Conservation (phyloP, 2,329 filamentous ascomycete species). For the Raffaelea deltoideospora region DNA sequence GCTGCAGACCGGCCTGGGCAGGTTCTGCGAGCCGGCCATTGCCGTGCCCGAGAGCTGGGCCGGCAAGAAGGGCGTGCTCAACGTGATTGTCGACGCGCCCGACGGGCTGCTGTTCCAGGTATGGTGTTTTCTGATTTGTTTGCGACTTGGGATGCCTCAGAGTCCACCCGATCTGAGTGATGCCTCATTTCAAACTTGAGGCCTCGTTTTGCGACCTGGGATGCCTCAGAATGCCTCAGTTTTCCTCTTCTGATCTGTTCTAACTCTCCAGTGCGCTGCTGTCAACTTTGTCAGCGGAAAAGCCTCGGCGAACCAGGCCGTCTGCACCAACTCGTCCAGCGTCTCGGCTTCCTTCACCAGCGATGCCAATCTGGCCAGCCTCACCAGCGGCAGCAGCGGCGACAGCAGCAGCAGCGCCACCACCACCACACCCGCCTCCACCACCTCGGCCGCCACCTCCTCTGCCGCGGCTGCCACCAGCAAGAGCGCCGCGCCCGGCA, state of each 20-base stretch:
- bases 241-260: neutral
- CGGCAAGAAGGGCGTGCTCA: constrained; percentile 39
- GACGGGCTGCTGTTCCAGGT: constrained; percentile 46
- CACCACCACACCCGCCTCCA: constrained; percentile 6
- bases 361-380: constrained; percentile 17
- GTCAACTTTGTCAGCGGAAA: constrained; percentile 37
- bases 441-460: neutral
- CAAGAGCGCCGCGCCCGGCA: constrained; percentile 3
- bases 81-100: constrained; percentile 32
- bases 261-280: constrained; percentile 11
- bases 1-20: constrained; percentile 36
- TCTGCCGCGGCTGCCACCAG: constrained; percentile 1
- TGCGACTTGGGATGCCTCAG: neutral
- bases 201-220: no score
- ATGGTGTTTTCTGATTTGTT: constrained; percentile 2
- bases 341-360: constrained; percentile 16
- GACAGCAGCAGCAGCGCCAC: constrained; percentile 8
- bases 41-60: constrained; percentile 32
- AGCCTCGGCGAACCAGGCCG: constrained; percentile 8
- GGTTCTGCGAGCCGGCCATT: constrained; percentile 35
- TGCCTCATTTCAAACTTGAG: no score
- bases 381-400: constrained; percentile 12
- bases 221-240: no score
- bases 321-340: constrained; percentile 23
- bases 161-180: no score